Evolutionary conservation across 73 alveolate species (phyloP), one percentile per base, ranked within the genome.

Genomic region (Loxodes magnus): DNA sequence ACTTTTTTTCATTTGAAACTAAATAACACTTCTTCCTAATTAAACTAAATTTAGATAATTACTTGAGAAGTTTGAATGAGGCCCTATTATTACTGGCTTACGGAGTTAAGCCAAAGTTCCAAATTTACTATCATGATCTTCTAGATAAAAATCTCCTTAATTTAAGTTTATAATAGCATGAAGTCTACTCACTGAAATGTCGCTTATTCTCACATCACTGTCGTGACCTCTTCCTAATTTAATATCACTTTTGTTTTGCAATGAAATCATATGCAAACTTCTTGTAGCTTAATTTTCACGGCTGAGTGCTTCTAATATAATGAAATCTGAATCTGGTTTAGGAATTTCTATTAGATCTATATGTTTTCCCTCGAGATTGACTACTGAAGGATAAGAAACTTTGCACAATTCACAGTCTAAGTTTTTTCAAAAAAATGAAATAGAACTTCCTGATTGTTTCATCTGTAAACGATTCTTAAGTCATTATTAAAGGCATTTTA

Each of bases 381-480:
- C 10, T 20, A 9, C 7, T 12, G 59, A 12, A 21, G 59, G 59
- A 1, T 25, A 24, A 10, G 74, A 68, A 15, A 57, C 33, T 57
- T 80, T 80, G 51, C 96, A 85, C 33, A 85, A 74, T 54, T 85
- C 96, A 51, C 96, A 85, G 51, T 82, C 86, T 2, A 85, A 76
- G 37, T 51, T 67, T 64, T 85, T 79, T 69, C 76, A 73, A 28
- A 30, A 42, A 64, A 25, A 63, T 26, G 74, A 44, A 29, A 49
- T 64, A 10, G 56, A 77, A 38, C 43, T 64, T 12, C 56, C 79
- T 16, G 69, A 54, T 6, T 38, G 57, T 51, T 69, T 66, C 26
- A 64, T 63, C 26, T 72, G 61, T 25, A 70, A 46, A 35, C 79
- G 43, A 20, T 78, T 77, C 34, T 69, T 51, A 16, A 84, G 60